Percentiles rank a stretch among this genome's conserved stretches.
Evolutionary conservation across 2,329 filamentous ascomycete species (phyloP).

Genomic region (Fusarium incarnatum): DNA sequence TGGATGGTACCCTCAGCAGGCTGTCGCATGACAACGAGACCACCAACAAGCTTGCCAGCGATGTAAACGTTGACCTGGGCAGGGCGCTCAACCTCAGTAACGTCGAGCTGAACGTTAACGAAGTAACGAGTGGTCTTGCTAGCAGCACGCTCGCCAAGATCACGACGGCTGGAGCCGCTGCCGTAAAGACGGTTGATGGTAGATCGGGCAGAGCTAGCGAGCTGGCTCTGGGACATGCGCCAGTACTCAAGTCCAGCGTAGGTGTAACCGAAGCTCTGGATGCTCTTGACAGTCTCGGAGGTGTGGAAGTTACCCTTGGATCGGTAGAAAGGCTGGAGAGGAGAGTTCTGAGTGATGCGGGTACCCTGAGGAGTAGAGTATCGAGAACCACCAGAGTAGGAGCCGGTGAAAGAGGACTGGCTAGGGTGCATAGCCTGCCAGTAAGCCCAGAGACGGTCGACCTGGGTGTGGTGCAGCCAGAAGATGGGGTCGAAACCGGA

Average conservation of each 20-base stretch:
- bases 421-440: conserved; percentile 59
- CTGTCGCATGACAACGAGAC: conserved; percentile 53
- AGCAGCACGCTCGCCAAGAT: conserved; percentile 27
- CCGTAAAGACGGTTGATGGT: conserved; percentile 53
- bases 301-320: conserved; percentile 57
- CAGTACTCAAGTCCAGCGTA: conserved; percentile 54
- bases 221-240: conserved; percentile 48
- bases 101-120: conserved; percentile 51
- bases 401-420: conserved; percentile 50
- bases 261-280: conserved; percentile 54
- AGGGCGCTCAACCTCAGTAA: conserved; percentile 52
- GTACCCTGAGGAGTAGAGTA: conserved; percentile 57
- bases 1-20: conserved; percentile 49
- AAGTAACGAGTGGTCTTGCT: conserved; percentile 50
- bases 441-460: conserved; percentile 73
- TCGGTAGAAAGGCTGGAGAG: conserved; percentile 64
- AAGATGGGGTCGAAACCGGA: conserved; percentile 61
- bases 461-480: conserved; percentile 66
- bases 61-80: conserved; percentile 52
- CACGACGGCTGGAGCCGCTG: conserved; percentile 30
- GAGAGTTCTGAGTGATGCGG: conserved; percentile 57
- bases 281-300: conserved; percentile 49
- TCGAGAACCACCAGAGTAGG: conserved; percentile 51
- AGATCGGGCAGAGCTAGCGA: conserved; percentile 47
- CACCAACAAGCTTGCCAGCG: conserved; percentile 49